Percentiles rank a stretch among this genome's conserved stretches.
Evolutionary conservation across 768 basidiomycete species (phyloP).

Genomic region (Amylocystis lapponica): DNA sequence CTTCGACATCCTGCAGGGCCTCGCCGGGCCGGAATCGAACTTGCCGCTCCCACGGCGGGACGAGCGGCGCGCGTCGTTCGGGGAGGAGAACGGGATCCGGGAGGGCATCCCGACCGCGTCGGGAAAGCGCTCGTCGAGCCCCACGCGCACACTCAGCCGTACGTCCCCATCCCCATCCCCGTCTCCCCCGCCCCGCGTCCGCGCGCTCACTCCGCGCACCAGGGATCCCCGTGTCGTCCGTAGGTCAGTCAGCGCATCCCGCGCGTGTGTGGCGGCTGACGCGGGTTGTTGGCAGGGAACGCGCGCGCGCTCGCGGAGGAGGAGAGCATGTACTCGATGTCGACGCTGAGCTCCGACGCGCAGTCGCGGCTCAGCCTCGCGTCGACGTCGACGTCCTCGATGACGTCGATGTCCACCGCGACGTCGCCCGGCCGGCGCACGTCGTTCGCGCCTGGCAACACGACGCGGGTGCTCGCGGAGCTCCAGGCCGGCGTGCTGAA

Average conservation of each 20-base stretch:
- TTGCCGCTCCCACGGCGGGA: conserved; percentile 65
- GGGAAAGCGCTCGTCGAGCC: conserved; percentile 58
- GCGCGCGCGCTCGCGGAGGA: conserved; percentile 81
- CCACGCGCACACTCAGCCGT: conserved; percentile 78
- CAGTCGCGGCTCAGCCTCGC: conserved; percentile 21
- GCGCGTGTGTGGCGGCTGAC: conserved; percentile 5
- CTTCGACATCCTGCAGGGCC: conserved; percentile 61
- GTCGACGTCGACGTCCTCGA: conserved; percentile 27
- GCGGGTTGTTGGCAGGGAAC: conserved; percentile 49
- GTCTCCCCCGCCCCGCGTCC: conserved; percentile 10
- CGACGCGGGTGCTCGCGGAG: conserved; percentile 84
- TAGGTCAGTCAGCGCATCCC: conserved; percentile 48
- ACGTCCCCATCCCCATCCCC: conserved; percentile 35
- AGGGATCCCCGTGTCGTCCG: conserved; percentile 48
- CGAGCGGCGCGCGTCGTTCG: conserved; percentile 23
- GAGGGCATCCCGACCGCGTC: conserved; percentile 62
- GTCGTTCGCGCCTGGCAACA: conserved; percentile 69
- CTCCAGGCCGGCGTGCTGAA: conserved; percentile 79
- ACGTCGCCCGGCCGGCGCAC: conserved; percentile 44
- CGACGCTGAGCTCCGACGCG: conserved; percentile 19
- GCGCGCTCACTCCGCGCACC: background rate
- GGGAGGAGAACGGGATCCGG: conserved; percentile 52
- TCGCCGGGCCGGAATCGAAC: conserved; percentile 73
- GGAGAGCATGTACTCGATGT: conserved; percentile 21
- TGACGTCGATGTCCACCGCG: conserved; percentile 40